Conservation (phyloP, 345 rosid genomes). For the Kandelia obovata region DNA sequence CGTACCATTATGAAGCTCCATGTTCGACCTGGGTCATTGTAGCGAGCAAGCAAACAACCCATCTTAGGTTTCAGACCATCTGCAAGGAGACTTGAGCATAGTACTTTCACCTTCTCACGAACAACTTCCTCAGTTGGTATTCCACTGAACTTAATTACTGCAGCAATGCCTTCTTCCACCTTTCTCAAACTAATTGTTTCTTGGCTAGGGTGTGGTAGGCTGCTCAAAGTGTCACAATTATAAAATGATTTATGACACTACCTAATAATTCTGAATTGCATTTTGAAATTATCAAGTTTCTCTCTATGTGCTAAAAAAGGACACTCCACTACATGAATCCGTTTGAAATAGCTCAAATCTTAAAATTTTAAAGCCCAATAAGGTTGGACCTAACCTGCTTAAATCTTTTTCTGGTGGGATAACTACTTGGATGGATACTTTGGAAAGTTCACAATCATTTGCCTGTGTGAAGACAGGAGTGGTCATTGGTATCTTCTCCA, state of each 20-base stretch:
- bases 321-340: not conserved
- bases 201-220: slow-evolving; percentile 68
- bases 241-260: not conserved
- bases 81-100: slow-evolving; percentile 45
- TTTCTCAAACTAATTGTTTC: slow-evolving; percentile 59
- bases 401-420: slow-evolving; percentile 69
- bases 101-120: slow-evolving; percentile 49
- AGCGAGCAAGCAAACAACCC: slow-evolving; percentile 82
- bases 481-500: slow-evolving; percentile 69
- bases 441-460: slow-evolving; percentile 43
- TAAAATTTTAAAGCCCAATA: not conserved
- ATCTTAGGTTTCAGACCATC: slow-evolving; percentile 62
- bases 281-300: too few relatives aligned
- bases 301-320: too few relatives aligned
- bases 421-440: slow-evolving; percentile 73
- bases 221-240: slow-evolving; percentile 26
- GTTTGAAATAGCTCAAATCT: not conserved
- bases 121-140: slow-evolving; percentile 66
- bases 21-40: slow-evolving; percentile 87
- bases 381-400: slow-evolving; percentile 39
- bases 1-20: slow-evolving; percentile 69
- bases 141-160: slow-evolving; percentile 77
- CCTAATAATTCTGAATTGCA: too few relatives aligned
- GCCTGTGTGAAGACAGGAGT: slow-evolving; percentile 77
- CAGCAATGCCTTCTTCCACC: slow-evolving; percentile 70